Evolutionary conservation across 371 early-diverging fungal genomes (phyloP).

Genomic region (Actinomortierella ambigua): DNA sequence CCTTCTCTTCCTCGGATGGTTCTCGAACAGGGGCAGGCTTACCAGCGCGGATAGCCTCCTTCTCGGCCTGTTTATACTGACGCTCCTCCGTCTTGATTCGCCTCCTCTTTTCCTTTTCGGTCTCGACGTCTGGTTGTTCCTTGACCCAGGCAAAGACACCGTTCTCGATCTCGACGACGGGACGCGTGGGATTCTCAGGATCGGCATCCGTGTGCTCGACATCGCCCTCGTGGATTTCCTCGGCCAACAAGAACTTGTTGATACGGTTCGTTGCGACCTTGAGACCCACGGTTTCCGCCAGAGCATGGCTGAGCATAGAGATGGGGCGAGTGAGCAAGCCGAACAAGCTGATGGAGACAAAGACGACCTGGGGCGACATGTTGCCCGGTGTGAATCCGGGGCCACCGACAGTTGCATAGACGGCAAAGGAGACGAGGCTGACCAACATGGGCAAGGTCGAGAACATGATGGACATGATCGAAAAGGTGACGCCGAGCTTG

Average conservation of each 20-base stretch:
- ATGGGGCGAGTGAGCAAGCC: conserved; percentile 20
- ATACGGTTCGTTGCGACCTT: conserved; percentile 34
- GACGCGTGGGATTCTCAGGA: conserved; percentile 42
- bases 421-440: conserved; percentile 23
- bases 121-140: conserved; percentile 1
- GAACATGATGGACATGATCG: conserved; percentile 44
- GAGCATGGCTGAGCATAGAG: conserved; percentile 11
- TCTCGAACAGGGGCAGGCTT: conserved; percentile 1
- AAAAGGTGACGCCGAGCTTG: conserved; percentile 4
- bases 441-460: conserved; percentile 33
- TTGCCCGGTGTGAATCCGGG: conserved; percentile 29
- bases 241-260: conserved; percentile 26
- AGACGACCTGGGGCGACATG: conserved; percentile 37
- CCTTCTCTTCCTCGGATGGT: conserved; percentile 3
- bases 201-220: conserved; percentile 36
- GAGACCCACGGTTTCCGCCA: conserved; percentile 15
- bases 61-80: background rate
- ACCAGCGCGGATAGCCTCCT: conserved; percentile 20
- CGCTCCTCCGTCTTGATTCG: background rate
- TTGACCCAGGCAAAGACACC: conserved; percentile 28
- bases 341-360: conserved; percentile 38
- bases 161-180: conserved; percentile 38
- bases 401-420: conserved; percentile 24
- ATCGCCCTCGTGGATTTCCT: conserved; percentile 44
- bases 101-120: background rate